Conservation (phyloP, 495 filamentous ascomycete genomes). For the Penicillium canariense region DNA sequence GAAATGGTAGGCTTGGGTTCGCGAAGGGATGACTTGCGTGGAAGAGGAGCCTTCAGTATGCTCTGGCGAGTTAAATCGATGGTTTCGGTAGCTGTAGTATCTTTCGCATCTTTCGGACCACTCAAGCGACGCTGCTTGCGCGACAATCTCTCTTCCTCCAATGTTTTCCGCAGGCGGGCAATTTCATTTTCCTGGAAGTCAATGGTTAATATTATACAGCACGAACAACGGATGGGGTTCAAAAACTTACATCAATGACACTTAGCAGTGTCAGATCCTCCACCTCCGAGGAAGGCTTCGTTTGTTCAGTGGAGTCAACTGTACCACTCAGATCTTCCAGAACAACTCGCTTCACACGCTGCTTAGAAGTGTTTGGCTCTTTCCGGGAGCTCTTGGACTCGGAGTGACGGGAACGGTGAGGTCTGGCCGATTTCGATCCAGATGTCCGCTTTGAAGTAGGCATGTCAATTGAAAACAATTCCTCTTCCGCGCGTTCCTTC, state of each 20-base stretch:
- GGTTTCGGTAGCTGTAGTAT: conserved; percentile 32
- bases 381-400: conserved; percentile 27
- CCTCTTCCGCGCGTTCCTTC: conserved; percentile 46
- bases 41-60: conserved; percentile 31
- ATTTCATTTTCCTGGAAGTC: conserved; percentile 42
- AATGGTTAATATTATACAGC: background rate
- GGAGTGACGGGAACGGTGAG: conserved; percentile 16
- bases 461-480: conserved; percentile 42
- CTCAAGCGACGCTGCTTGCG: conserved; percentile 45
- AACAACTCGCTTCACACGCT: conserved; percentile 45
- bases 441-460: conserved; percentile 27
- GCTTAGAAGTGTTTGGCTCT: conserved; percentile 43
- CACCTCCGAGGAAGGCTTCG: conserved; percentile 29
- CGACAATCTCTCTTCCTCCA: conserved; percentile 49
- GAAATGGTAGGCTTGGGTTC: conserved; percentile 30
- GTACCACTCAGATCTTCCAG: conserved; percentile 40
- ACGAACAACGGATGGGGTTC: background rate
- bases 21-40: conserved; percentile 50
- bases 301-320: conserved; percentile 36
- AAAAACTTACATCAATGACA: conserved; percentile 43
- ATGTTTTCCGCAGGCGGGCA: conserved; percentile 44
- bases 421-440: conserved; percentile 21
- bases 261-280: conserved; percentile 47
- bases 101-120: conserved; percentile 31
- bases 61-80: conserved; percentile 39